Evolutionary conservation across 345 rosid species (phyloP).

Genomic region (Mercurialis annua): DNA sequence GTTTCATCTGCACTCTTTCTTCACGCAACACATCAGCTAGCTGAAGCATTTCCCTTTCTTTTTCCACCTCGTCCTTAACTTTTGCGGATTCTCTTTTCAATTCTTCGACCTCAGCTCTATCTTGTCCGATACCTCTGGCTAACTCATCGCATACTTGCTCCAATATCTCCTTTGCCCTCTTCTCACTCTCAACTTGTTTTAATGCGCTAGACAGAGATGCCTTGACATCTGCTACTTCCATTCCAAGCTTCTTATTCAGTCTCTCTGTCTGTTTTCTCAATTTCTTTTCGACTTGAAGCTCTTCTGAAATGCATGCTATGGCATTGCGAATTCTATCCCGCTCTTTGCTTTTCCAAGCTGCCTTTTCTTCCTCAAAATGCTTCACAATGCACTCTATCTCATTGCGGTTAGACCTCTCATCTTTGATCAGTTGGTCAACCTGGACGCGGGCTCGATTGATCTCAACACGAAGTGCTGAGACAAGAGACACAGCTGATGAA

Average conservation of each 20-base stretch:
- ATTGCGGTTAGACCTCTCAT: constrained; percentile 30
- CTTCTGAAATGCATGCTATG: constrained; percentile 50
- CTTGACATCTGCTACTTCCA: constrained; percentile 61
- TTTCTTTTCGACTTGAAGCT: constrained; percentile 69
- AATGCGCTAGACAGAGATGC: constrained; percentile 35
- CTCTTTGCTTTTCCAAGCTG: constrained; percentile 53
- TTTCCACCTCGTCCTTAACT: constrained; percentile 76
- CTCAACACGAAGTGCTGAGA: constrained; percentile 62
- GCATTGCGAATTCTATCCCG: constrained; percentile 46
- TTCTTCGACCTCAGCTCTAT: constrained; percentile 54
- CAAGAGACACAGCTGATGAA: constrained; percentile 45
- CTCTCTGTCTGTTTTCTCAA: constrained; percentile 69
- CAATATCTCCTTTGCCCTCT: constrained; percentile 74
- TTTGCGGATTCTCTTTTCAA: constrained; percentile 55
- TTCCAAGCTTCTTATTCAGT: constrained; percentile 77
- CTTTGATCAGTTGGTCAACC: constrained; percentile 52
- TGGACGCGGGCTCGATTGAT: constrained; percentile 55
- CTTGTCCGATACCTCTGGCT: constrained; percentile 71
- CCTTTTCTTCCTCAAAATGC: constrained; percentile 60
- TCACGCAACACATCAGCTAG: constrained; percentile 87
- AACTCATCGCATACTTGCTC: constrained; percentile 89
- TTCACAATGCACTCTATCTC: constrained; percentile 49
- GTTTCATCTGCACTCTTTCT: constrained; percentile 97
- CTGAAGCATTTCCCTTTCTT: constrained; percentile 95
- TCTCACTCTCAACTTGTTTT: constrained; percentile 68